phyloP scores from a whole-genome alignment of 768 basidiomycete genomes.

The Tricholoma flavovirens region DNA sequence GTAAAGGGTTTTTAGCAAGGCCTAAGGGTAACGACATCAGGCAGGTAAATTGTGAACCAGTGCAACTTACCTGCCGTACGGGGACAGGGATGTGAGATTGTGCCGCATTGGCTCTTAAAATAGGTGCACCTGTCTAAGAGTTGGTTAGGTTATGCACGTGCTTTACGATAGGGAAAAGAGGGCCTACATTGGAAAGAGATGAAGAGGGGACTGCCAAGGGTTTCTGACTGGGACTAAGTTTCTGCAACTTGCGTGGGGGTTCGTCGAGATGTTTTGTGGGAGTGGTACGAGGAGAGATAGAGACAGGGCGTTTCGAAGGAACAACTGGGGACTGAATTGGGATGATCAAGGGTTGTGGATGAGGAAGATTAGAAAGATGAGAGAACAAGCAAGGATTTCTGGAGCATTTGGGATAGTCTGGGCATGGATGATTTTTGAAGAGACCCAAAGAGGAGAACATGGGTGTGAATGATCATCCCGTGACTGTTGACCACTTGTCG shows the following conservation, averaged over 20 bases:
- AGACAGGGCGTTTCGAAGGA: conserved; percentile 48
- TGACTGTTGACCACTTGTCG: too few relatives aligned
- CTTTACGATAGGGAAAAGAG: background rate
- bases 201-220: conserved; percentile 39
- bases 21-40: conserved; percentile 28
- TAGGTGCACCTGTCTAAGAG: conserved; percentile 51
- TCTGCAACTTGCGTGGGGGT: conserved; percentile 63
- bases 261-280: conserved; percentile 26
- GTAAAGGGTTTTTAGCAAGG: conserved; percentile 70
- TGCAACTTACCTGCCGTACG: conserved; percentile 55
- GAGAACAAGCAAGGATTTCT: conserved; percentile 61
- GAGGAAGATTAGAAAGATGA: conserved; percentile 39
- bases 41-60: conserved; percentile 9
- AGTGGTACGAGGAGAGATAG: conserved; percentile 22
- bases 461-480: background rate
- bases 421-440: conserved; percentile 58
- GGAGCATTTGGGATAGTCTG: conserved; percentile 42
- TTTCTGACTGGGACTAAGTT: conserved; percentile 37
- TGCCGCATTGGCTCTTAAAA: conserved; percentile 60
- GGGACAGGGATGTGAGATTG: conserved; percentile 68
- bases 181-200: conserved; percentile 30
- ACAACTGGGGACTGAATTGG: conserved; percentile 28
- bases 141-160: conserved; percentile 3
- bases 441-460: conserved; percentile 65
- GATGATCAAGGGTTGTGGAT: conserved; percentile 32